These are phyloP conservation scores for Panicum miliaceum DNA, from an alignment of 176 grass and related monocot species.

Conservation along the genomic window DNA sequence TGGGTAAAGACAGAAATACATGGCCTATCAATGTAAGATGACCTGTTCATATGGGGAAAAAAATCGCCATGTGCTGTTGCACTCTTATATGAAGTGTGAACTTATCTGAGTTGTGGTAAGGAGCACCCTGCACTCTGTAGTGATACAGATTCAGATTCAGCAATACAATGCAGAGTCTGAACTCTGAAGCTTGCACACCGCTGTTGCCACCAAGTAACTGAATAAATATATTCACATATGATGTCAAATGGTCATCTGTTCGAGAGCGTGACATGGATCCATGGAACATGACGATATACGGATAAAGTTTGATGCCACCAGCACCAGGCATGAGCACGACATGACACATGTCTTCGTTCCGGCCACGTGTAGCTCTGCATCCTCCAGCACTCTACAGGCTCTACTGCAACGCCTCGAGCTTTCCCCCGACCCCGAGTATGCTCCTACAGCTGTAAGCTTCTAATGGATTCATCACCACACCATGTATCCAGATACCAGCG, in stretches of 20 bases:
- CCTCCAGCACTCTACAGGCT: constrained; percentile 11
- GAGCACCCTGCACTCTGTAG: too few species aligned
- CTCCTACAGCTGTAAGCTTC: neutral
- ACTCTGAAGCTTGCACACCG: neutral
- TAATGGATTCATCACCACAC: constrained; percentile 20
- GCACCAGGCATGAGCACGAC: neutral
- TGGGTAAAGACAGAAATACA: neutral
- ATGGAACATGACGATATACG: neutral
- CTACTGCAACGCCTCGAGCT: constrained; percentile 19
- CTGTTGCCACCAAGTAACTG: neutral
- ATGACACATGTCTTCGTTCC: constrained; percentile 11
- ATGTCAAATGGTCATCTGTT: constrained; percentile 20
- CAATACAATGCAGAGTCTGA: neutral
- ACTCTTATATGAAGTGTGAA: too few species aligned
- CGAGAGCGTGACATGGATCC: neutral
- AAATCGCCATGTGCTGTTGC: too few species aligned
- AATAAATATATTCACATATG: neutral
- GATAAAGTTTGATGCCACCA: neutral
- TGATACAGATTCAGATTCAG: neutral
- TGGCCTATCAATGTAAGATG: too few species aligned
- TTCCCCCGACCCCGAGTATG: neutral
- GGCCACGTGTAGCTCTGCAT: constrained; percentile 42
- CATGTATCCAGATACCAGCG: neutral
- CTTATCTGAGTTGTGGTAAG: too few species aligned
- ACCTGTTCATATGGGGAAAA: too few species aligned